Base-by-base conservation (phyloP, 1,139 yeast species). In the Suhomyces bokatorum region DNA sequence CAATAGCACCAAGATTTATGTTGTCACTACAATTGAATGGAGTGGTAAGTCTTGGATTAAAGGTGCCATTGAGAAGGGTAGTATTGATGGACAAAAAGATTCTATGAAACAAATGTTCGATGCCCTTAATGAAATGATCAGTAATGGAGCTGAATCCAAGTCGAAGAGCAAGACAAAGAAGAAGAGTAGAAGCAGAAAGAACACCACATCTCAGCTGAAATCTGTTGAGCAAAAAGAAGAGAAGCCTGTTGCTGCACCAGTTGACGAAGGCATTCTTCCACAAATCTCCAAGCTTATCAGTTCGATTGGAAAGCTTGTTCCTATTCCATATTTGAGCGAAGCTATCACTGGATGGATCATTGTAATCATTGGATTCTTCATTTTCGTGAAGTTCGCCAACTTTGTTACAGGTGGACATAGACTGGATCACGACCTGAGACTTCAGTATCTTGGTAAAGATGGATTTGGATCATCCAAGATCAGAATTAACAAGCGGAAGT, bases 21-120 rank as follows among this genome's bases (percentile, higher is more conserved):
- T 84, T 14, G 73, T 83, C 5, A 85, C 96, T 0, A 69, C 77
- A 43, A 80, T 91, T 48, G 87, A 85, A 39, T 95, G 99, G 99
- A 76, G 87, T 4, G 95, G 91, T n/a, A 88, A 87, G 62, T 85
- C 95, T 28, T 87, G 97, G 90, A 80, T 91, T 55, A 89, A 90
- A 64, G 85, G 95, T 14, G 86, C 95, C 0, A 83, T 95, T 54
- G 99, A 95, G 61, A 90, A 85, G 59, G 97, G 97, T 7, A 81
- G 96, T 13, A 80, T 86, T 44, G 95, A 88, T 44, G 99, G 99
- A 0, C 99, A 95, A 63, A 81, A 80, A 55, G 84, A 82, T 15
- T 78, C 87, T 14, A 77, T 86, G 68, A 79, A 77, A 45, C 68
- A 77, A 2, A 59, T 90, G 60, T 67, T 80, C 6, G 77, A 73